phyloP scores from a whole-genome alignment of 2,329 filamentous ascomycete species.

The Ascomycota sp. region DNA sequence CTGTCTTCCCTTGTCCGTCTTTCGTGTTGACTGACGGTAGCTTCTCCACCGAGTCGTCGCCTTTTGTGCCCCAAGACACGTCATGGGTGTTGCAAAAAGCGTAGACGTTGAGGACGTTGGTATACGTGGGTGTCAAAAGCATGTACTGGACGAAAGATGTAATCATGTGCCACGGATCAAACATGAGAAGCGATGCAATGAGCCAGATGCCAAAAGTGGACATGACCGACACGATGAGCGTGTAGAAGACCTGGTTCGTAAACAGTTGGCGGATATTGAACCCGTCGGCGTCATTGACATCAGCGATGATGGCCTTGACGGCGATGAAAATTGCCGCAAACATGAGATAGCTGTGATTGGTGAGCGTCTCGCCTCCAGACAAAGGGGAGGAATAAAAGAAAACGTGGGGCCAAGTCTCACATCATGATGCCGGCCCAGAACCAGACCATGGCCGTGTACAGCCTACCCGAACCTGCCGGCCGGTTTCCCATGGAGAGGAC shows the following conservation, averaged over 20 bases:
- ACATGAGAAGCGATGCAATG: constrained; percentile 76
- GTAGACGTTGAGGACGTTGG: constrained; percentile 97
- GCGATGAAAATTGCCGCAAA: constrained; percentile 93
- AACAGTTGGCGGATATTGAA: constrained; percentile 60
- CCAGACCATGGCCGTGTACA: constrained; percentile 94
- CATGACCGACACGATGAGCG: constrained; percentile 75
- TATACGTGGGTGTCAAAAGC: constrained; percentile 84
- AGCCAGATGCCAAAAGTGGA: constrained; percentile 92
- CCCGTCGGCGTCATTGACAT: constrained; percentile 36
- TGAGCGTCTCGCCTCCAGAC: neutral
- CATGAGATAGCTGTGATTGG: constrained; percentile 48
- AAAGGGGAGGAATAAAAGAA: neutral
- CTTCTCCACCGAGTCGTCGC: constrained; percentile 87
- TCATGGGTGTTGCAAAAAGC: constrained; percentile 98
- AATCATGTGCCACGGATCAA: constrained; percentile 62
- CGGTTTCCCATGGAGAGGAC: neutral
- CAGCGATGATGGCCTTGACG: constrained; percentile 59
- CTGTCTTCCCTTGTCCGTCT: constrained; percentile 76
- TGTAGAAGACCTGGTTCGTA: constrained; percentile 77
- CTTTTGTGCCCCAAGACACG: constrained; percentile 95
- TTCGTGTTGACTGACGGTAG: constrained; percentile 77
- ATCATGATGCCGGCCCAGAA: constrained; percentile 96
- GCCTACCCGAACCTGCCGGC: constrained; percentile 77
- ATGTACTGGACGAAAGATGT: constrained; percentile 93
- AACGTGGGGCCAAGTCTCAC: constrained; percentile 24